Conservation (phyloP, 345 rosid species). For the Acer negundo region DNA sequence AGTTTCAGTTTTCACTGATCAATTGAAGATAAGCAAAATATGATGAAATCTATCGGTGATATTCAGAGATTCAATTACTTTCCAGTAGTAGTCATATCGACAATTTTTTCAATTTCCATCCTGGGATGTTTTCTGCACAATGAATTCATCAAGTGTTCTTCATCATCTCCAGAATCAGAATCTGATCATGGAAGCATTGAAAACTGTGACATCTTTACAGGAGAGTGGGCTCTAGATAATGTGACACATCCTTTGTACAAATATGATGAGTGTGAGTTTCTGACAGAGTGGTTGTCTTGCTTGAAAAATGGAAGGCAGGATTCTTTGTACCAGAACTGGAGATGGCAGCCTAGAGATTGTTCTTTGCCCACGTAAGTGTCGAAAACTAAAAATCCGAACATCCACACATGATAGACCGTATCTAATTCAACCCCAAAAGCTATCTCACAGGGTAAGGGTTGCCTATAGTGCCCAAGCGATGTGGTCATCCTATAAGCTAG, state of each 20-base stretch:
- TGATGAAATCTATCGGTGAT: conserved; percentile 22
- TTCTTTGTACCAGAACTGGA: conserved; percentile 82
- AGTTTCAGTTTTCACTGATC: neutral
- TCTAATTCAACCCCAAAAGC: no score
- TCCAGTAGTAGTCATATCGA: conserved; percentile 32
- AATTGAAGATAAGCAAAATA: neutral
- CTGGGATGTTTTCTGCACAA: conserved; percentile 51
- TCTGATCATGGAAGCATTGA: conserved; percentile 3
- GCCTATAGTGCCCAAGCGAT: no score
- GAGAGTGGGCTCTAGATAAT: conserved; percentile 76
- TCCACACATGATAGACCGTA: no score
- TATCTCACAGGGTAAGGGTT: no score
- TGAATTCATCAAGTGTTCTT: conserved; percentile 24
- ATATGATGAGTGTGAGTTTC: conserved; percentile 75
- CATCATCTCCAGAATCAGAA: neutral
- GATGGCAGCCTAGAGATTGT: conserved; percentile 93
- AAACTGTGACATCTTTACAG: conserved; percentile 73
- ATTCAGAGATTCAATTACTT: conserved; percentile 28
- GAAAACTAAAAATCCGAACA: no score
- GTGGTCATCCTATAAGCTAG: no score
- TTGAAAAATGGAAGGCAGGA: conserved; percentile 83
- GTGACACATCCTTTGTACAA: conserved; percentile 65
- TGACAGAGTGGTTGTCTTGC: conserved; percentile 65
- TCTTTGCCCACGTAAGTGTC: conserved; percentile 66
- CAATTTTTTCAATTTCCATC: conserved; percentile 41